phyloP scores from a whole-genome alignment of 2,329 filamentous ascomycete species.

The Trichoderma hamatum region DNA sequence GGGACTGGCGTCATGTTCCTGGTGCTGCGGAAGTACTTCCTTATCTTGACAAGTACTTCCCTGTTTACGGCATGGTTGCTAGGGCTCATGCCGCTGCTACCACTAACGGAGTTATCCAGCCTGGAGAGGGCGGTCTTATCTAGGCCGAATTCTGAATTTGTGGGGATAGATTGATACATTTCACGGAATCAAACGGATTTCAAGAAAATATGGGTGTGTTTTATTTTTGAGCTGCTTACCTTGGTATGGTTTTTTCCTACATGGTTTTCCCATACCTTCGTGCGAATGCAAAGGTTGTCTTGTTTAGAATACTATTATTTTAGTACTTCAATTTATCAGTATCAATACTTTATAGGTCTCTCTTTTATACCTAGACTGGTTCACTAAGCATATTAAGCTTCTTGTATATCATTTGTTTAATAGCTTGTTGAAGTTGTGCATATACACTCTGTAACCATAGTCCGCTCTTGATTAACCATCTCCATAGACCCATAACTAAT shows the following conservation, averaged over 20 bases:
- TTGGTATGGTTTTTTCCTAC: constrained; percentile 4
- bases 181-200: background rate
- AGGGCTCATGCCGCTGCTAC: constrained; percentile 37
- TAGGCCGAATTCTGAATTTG: background rate
- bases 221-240: background rate
- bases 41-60: constrained; percentile 65
- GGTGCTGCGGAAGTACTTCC: constrained; percentile 62
- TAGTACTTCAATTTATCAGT: background rate
- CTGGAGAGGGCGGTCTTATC: constrained; percentile 15
- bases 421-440: background rate
- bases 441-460: background rate
- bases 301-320: background rate
- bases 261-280: background rate
- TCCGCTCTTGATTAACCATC: background rate
- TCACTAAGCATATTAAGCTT: background rate
- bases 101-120: constrained; percentile 10
- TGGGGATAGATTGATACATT: background rate
- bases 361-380: background rate
- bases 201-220: background rate
- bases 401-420: background rate
- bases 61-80: constrained; percentile 66
- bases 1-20: constrained; percentile 64
- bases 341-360: background rate
- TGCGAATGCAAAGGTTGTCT: constrained; percentile 7
- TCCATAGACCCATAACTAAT: background rate